Evolutionary conservation across 495 filamentous ascomycete species (phyloP).

Genomic region (Annulohypoxylon moriforme): DNA sequence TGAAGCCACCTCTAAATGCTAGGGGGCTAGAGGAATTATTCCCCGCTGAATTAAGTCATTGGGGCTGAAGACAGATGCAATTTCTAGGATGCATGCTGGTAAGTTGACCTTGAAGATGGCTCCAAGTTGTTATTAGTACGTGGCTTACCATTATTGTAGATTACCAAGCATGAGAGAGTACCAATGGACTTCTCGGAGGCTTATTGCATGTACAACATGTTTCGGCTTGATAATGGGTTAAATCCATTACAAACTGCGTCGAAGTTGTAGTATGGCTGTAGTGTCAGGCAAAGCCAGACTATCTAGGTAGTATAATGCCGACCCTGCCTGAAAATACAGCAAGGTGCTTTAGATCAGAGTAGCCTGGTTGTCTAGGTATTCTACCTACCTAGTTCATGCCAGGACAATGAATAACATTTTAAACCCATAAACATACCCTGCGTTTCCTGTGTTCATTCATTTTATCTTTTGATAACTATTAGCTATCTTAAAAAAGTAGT

Average conservation of each 20-base stretch:
- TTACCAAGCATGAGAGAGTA: background rate
- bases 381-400: too few species aligned
- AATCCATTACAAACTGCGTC: background rate
- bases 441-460: background rate
- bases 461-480: background rate
- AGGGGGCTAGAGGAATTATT: background rate
- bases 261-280: background rate
- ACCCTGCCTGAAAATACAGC: background rate
- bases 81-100: background rate
- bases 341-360: too few species aligned
- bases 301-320: background rate
- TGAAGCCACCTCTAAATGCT: background rate
- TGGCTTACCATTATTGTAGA: constrained; percentile 2
- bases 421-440: background rate
- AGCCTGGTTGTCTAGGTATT: too few species aligned
- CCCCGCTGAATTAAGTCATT: background rate
- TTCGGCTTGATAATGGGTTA: background rate
- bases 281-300: background rate
- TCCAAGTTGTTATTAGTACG: background rate
- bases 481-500: background rate
- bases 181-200: background rate
- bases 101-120: background rate
- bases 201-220: background rate
- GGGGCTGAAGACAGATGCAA: background rate
- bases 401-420: too few species aligned